Evolutionary conservation across 495 filamentous ascomycete species (phyloP), one percentile per base, ranked within the genome.

Genomic region (Penicillium tannophilum): DNA sequence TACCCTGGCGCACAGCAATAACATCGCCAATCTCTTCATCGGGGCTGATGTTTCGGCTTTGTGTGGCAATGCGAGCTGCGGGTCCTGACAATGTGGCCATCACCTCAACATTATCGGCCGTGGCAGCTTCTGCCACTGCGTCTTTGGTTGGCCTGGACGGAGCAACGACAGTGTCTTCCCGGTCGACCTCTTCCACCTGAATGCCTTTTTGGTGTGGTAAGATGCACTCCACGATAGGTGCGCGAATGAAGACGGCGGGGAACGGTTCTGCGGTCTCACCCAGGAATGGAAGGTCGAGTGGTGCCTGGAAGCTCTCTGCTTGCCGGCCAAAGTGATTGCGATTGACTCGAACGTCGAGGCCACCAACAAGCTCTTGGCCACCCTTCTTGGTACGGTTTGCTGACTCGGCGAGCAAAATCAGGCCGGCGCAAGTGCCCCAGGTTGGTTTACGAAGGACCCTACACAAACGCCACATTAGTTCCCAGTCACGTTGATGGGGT

Each of bases 281-380:
- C 14, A 97, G 77, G 68, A 97, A 97, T 0, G 86, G 84, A 44
- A 98, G 74, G 31, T 87, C 76, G 24, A 98, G 66, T 39, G 88
- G 83, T 2, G 87, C 86, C 64, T 93, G 86, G 71, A 98, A 98
- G 65, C 91, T 96, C 75, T 98, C 92, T 26, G 88, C 85, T 74
- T 98, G 94, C 49, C 95, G 83, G 20, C 94, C 94, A 68, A 97
- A 98, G 72, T 96, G 90, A 66, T 98, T 98, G n/a, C 94, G 79
- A 65, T 93, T 90, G 50, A 98, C 92, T 47, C 90, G 82, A 31
- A 98, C 93, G 66, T 93, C 89, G 26, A 98, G 80, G 11, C 94
- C 94, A 1, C 94, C 94, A 44, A 98, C 91, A 20, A 98, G 83
- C 50, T 97, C 92, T 67, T 98, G 94, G 0, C 94, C 94, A 44